These are phyloP conservation scores for Rhodotorula paludigena DNA, from an alignment of 768 basidiomycete genomes.

Conservation along the genomic window DNA sequence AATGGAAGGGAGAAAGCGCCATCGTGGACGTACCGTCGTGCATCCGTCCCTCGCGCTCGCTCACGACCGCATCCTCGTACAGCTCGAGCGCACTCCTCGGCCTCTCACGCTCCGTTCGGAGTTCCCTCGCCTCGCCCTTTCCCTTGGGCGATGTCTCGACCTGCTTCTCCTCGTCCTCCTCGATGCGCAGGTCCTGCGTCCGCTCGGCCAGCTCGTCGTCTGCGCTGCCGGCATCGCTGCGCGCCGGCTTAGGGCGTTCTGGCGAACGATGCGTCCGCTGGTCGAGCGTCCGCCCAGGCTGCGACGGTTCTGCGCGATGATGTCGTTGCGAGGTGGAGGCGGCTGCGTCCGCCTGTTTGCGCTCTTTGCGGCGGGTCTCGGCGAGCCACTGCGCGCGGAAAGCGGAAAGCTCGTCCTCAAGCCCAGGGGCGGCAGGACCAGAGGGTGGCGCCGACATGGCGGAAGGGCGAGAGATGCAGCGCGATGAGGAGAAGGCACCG, in stretches of 20 bases:
- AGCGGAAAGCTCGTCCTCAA: slow-evolving; percentile 27
- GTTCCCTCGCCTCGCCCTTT: slow-evolving; percentile 16
- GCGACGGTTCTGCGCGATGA: neutral
- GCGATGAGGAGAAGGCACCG: neutral
- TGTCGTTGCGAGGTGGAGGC: slow-evolving; percentile 9
- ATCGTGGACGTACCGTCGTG: slow-evolving; percentile 31
- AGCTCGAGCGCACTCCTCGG: slow-evolving; percentile 38
- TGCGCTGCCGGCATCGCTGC: neutral
- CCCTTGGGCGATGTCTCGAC: neutral
- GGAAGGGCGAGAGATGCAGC: neutral
- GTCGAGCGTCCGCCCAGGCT: too few species aligned
- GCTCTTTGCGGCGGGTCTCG: slow-evolving; percentile 9
- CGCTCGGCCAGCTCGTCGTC: neutral
- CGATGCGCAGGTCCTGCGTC: too few species aligned
- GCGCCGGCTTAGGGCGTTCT: neutral
- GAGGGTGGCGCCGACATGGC: neutral
- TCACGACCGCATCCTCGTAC: slow-evolving; percentile 35
- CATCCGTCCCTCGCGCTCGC: slow-evolving; percentile 39
- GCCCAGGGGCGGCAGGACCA: neutral
- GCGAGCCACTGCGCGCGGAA: slow-evolving; percentile 28
- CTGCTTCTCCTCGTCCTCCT: slow-evolving; percentile 11
- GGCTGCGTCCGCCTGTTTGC: neutral
- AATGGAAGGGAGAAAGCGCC: neutral
- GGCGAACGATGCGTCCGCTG: neutral
- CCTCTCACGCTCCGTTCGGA: neutral